Base-by-base conservation (phyloP, 2,329 filamentous ascomycete genomes). In the Chaetomium strumarium region DNA sequence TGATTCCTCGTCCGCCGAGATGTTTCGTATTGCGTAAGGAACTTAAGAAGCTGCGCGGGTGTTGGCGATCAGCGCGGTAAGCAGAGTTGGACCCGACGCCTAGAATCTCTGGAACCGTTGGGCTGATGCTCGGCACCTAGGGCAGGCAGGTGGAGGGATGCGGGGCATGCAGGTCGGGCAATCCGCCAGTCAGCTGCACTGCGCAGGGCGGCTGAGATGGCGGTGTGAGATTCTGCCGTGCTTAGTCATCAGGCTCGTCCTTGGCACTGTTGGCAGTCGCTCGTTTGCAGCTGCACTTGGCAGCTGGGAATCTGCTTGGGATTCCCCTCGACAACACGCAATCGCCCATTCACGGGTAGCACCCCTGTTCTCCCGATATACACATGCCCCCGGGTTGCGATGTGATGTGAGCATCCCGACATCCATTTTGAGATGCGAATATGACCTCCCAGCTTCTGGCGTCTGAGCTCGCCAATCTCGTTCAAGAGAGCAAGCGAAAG, bases 401-500 rank as follows among this genome's bases (percentile, higher is more conserved):
- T 37, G 34, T 3, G 13, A 37, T 9, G 34, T 37, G 8, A 24
- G 24, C 24, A 24, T 24, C 7, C 14, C 34, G 14, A 37, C 14
- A 39, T 36, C 13, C 12, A 24, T 42, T 48, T 48, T 38, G 56
- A 55, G 46, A 61, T 57, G 54, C 58, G 68, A 84, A 74, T 64
- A 96, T 96, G 90, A 95, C 90, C 70, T 86, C 90, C 64, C 89
- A 95, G 79, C 84, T 96, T 65, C 80, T 96, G 64, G 84, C 85
- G 66, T 85, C 88, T 53, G 91, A 96, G 79, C 81, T 96, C 68
- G 82, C 86, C 65, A 95, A 89, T 73, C 82, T 96, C 68, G 86
- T 96, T 64, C 89, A 95, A 70, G 93, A 99, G 75, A 93, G 91
- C 67, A 97, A 95, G 72, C 83, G 92, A 64, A 97, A 95, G 72